phyloP scores from a whole-genome alignment of 495 filamentous ascomycete genomes.

The Aspergillus sparsus region DNA sequence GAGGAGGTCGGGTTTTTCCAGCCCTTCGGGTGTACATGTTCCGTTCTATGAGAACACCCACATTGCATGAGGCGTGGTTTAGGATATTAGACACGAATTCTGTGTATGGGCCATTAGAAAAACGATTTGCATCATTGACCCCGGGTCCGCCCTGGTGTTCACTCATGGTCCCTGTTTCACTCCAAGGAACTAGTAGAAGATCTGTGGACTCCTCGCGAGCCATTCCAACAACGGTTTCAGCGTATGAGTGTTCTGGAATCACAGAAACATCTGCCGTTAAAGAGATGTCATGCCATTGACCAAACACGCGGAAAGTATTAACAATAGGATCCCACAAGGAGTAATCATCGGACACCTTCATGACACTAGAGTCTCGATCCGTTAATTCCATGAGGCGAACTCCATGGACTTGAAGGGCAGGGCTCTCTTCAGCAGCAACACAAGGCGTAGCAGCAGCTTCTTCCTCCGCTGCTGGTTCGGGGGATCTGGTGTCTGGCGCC shows the following conservation, averaged over 20 bases:
- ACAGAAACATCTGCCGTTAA: slow-evolving; percentile 79
- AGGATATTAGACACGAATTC: slow-evolving; percentile 68
- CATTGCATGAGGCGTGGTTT: slow-evolving; percentile 59
- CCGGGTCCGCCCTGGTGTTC: slow-evolving; percentile 52
- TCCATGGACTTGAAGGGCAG: slow-evolving; percentile 77
- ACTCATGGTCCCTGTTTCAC: slow-evolving; percentile 71
- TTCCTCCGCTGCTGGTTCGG: slow-evolving; percentile 35
- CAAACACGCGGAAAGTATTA: slow-evolving; percentile 88
- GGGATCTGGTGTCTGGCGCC: slow-evolving; percentile 13
- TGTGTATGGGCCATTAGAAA: slow-evolving; percentile 53
- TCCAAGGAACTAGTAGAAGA: slow-evolving; percentile 88
- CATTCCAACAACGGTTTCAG: slow-evolving; percentile 68
- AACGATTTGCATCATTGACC: slow-evolving; percentile 30
- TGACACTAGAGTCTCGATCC: slow-evolving; percentile 91
- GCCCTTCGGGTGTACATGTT: slow-evolving; percentile 48
- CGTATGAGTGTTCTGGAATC: slow-evolving; percentile 73
- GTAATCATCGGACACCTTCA: slow-evolving; percentile 86
- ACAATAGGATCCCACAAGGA: slow-evolving; percentile 81
- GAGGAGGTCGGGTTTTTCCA: slow-evolving; percentile 35
- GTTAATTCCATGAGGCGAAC: slow-evolving; percentile 85
- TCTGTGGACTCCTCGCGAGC: slow-evolving; percentile 71
- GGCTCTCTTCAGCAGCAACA: slow-evolving; percentile 25
- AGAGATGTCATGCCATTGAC: slow-evolving; percentile 79
- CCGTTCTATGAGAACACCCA: slow-evolving; percentile 81
- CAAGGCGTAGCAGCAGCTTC: slow-evolving; percentile 13